These are phyloP conservation scores for Platanus orientalis DNA, from an alignment of 164 flowering plant genomes.

Conservation along the genomic window DNA sequence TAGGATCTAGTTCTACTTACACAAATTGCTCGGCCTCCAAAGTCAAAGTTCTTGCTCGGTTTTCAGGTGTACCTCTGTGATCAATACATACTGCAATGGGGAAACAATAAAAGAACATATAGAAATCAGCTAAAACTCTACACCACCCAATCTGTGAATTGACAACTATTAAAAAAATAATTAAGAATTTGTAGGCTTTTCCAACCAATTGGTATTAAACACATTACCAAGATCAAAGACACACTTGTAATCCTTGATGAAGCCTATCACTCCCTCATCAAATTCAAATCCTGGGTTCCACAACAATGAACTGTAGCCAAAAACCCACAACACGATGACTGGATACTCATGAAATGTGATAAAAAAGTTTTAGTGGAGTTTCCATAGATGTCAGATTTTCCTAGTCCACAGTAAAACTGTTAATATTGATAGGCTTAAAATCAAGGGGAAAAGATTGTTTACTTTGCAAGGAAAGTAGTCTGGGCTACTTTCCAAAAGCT, in stretches of 20 bases:
- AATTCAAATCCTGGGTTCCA: slow-evolving; percentile 96
- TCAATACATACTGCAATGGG: slow-evolving; percentile 85
- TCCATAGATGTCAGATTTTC: neutral
- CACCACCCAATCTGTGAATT: neutral
- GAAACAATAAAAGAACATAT: neutral
- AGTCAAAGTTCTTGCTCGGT: slow-evolving; percentile 94
- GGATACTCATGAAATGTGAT: slow-evolving; percentile 22
- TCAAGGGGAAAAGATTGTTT: too few species aligned
- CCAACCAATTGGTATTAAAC: neutral
- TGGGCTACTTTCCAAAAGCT: too few species aligned
- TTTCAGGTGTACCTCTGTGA: slow-evolving; percentile 94
- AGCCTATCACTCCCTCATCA: slow-evolving; percentile 85
- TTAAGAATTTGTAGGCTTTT: neutral
- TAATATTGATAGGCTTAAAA: too few species aligned
- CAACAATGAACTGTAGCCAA: slow-evolving; percentile 90
- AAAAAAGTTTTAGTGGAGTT: neutral
- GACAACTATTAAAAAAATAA: too few species aligned
- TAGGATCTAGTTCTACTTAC: slow-evolving; percentile 46
- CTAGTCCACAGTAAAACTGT: too few species aligned
- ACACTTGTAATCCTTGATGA: slow-evolving; percentile 78
- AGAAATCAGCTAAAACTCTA: neutral
- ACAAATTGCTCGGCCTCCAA: slow-evolving; percentile 73
- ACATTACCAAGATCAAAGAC: slow-evolving; percentile 84
- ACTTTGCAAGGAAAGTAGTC: too few species aligned
- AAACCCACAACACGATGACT: slow-evolving; percentile 92